phyloP scores from a whole-genome alignment of 1,284 basidiomycete species.

The Sanghuangporus weigelae region DNA sequence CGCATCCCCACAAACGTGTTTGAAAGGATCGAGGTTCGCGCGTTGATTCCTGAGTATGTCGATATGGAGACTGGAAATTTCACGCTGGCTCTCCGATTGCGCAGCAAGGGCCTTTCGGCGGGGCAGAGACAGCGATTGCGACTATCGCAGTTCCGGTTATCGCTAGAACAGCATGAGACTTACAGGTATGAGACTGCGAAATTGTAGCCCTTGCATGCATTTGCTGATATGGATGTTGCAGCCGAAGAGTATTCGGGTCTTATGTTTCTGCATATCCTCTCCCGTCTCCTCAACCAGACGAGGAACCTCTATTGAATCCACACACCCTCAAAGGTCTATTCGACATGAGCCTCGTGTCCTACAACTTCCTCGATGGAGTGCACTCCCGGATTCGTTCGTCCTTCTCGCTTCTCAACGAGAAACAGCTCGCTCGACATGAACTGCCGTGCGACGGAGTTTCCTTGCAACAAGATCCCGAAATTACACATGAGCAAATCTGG shows the following conservation, averaged over 20 bases:
- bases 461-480: neutral
- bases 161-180: conserved; percentile 57
- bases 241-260: conserved; percentile 34
- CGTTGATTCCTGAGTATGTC: conserved; percentile 51
- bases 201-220: neutral
- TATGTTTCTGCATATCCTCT: conserved; percentile 47
- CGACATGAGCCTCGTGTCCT: conserved; percentile 42
- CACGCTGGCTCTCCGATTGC: conserved; percentile 53
- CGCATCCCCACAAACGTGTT: conserved; percentile 36
- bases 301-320: conserved; percentile 44
- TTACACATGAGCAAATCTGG: conserved; percentile 35
- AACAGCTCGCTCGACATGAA: neutral
- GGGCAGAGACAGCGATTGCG: conserved; percentile 47
- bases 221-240: conserved; percentile 23
- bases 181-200: conserved; percentile 45
- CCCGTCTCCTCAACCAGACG: conserved; percentile 60
- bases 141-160: conserved; percentile 47
- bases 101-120: conserved; percentile 45
- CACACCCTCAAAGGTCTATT: conserved; percentile 51
- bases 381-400: conserved; percentile 19
- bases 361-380: conserved; percentile 27
- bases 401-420: conserved; percentile 9
- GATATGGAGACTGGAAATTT: conserved; percentile 41
- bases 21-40: conserved; percentile 55
- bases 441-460: neutral